These are phyloP conservation scores for Phragmites australis DNA, from an alignment of 176 grass and related monocot species.

Conservation along the genomic window DNA sequence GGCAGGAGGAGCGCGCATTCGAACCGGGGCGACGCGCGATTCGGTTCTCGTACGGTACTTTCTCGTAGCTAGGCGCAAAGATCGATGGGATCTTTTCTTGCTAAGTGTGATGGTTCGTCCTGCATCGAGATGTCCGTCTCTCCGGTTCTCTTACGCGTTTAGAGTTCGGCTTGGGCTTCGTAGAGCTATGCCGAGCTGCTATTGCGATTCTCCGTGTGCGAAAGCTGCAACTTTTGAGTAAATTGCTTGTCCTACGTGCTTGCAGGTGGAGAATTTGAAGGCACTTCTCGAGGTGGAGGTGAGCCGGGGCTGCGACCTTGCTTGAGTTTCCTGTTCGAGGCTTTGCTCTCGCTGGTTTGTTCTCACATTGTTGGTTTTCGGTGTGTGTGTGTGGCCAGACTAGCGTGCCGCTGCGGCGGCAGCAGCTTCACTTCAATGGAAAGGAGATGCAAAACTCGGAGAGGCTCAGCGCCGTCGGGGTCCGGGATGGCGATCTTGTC, in stretches of 20 bases:
- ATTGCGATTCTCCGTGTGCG: background rate
- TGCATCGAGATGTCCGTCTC: background rate
- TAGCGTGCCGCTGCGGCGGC: constrained; percentile 56
- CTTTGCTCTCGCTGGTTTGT: constrained; percentile 7
- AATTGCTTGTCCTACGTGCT: background rate
- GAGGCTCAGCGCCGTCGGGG: constrained; percentile 61
- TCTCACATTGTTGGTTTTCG: constrained; percentile 47
- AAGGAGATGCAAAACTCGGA: constrained; percentile 81
- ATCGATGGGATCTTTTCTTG: constrained; percentile 27
- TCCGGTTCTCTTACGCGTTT: background rate
- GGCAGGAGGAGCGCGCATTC: background rate
- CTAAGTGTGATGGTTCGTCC: background rate
- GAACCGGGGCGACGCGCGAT: background rate
- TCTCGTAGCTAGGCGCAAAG: background rate
- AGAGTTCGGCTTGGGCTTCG: background rate
- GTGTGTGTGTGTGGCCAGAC: constrained; percentile 53
- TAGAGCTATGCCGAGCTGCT: background rate
- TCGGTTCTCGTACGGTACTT: background rate
- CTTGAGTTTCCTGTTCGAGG: background rate
- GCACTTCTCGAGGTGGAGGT: constrained; percentile 98
- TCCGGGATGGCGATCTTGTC: constrained; percentile 80
- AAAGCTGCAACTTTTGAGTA: constrained; percentile 5
- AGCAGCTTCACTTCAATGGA: constrained; percentile 83
- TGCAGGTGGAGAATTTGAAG: constrained; percentile 97
- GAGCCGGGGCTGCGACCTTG: background rate